Evolutionary conservation across 495 filamentous ascomycete genomes (phyloP), one percentile per base, ranked within the genome.

Genomic region (Amorphotheca resinae): DNA sequence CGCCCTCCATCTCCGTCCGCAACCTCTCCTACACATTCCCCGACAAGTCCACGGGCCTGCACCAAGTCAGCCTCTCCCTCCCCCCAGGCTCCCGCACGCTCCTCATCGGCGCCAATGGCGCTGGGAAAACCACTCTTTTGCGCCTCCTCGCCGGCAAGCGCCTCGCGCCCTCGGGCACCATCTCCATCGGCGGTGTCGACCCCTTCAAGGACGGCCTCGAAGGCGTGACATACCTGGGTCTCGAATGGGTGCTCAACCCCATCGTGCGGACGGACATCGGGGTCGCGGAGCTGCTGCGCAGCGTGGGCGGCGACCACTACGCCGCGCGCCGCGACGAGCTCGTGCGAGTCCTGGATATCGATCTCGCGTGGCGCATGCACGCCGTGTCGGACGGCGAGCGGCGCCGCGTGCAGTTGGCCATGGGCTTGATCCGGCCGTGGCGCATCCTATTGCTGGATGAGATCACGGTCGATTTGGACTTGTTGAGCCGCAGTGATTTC

Each of bases 181-280:
- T 99, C 53, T 59, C 61, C 44, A 77, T 99, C 32, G 79, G 72
- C 25, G 84, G 82, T 40, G 73, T 83, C 22, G 93, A 96, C 64
- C 91, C 91, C 6, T 96, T 99, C 74, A 81, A 80, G 53, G 72
- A 84, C 17, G 75, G 77, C 9, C 71, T 95, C 0, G 82, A 93
- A 61, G 91, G 88, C 35, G 89, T 99, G 20, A 95, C 87, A 37
- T 99, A 99, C 60, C 80, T 99, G 4, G 91, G 91, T 0, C 74
- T 93, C 0, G 91, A 99, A 66, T 99, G 93, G 93, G 93, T 96
- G 9, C 76, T 96, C n/a, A 96, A 96, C 66, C 81, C 79, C 25
- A 93, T 95, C 53, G 93, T 96, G 26, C 79, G 93, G 22, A 91
- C 82, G 12, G 91, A 99, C 61, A 94, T 98, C 46, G 85, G 82